These are phyloP conservation scores for Septoria linicola DNA, from an alignment of 2,329 filamentous ascomycete genomes.

Conservation along the genomic window DNA sequence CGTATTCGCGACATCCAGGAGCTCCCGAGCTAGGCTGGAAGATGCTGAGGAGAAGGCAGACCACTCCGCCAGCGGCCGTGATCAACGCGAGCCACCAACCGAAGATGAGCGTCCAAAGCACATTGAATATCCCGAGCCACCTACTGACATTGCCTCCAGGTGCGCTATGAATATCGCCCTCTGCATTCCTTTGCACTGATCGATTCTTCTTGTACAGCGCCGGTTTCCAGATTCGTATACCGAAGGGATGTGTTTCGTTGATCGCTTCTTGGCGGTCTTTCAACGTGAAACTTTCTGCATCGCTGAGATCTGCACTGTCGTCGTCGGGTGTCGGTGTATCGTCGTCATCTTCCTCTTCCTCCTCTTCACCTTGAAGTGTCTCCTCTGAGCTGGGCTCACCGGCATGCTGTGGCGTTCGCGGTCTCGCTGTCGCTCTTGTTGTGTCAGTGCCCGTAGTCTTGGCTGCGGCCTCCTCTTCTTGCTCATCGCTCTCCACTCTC, in stretches of 20 bases:
- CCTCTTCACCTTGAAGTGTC: slow-evolving; percentile 43
- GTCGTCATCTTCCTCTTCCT: slow-evolving; percentile 39
- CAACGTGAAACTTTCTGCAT: slow-evolving; percentile 95
- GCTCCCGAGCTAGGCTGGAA: slow-evolving; percentile 62
- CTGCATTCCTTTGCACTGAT: slow-evolving; percentile 92
- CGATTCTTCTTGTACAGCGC: slow-evolving; percentile 96
- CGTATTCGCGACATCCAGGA: slow-evolving; percentile 81
- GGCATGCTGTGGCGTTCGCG: slow-evolving; percentile 20
- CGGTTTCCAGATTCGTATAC: slow-evolving; percentile 98
- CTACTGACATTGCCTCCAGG: slow-evolving; percentile 82
- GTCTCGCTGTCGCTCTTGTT: slow-evolving; percentile 6
- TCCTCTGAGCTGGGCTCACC: slow-evolving; percentile 39
- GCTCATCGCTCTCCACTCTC: slow-evolving; percentile 52
- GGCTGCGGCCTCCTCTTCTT: slow-evolving; percentile 42
- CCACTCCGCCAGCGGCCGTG: slow-evolving; percentile 68
- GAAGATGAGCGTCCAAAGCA: slow-evolving; percentile 86
- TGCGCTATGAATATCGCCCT: slow-evolving; percentile 94
- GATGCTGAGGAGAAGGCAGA: slow-evolving; percentile 76
- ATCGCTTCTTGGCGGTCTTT: slow-evolving; percentile 97
- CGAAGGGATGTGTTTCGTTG: slow-evolving; percentile 97
- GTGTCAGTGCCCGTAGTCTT: slow-evolving; percentile 34
- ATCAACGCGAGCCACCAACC: slow-evolving; percentile 93
- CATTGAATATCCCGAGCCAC: slow-evolving; percentile 84
- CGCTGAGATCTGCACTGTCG: slow-evolving; percentile 73
- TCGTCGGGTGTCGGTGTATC: slow-evolving; percentile 53